Conservation (phyloP, 75 land plant species). For the Pinus tabuliformis region DNA sequence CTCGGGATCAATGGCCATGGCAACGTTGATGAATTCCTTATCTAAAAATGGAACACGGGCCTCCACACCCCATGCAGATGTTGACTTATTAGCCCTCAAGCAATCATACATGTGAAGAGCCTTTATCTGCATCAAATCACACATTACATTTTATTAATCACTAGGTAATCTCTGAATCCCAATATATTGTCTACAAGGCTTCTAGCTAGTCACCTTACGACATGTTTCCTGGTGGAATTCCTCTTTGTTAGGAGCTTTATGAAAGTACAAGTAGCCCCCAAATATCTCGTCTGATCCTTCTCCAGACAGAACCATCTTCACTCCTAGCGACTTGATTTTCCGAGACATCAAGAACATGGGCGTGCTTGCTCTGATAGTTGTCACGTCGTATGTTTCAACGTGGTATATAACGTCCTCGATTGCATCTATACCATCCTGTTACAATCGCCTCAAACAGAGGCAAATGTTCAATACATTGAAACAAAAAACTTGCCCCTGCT, state of each 20-base stretch:
- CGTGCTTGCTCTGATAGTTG: too few relatives aligned
- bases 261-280: too few relatives aligned
- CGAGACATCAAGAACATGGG: slow-evolving; percentile 38
- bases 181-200: too few relatives aligned
- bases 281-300: slow-evolving; percentile 96
- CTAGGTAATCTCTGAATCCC: too few relatives aligned
- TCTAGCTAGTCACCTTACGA: slow-evolving; percentile 52
- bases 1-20: slow-evolving; percentile 94
- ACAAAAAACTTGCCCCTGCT: too few relatives aligned
- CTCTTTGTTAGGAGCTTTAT: slow-evolving; percentile 61
- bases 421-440: too few relatives aligned
- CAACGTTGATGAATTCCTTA: slow-evolving; percentile 81
- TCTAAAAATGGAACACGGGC: slow-evolving; percentile 98
- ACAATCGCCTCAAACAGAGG: slow-evolving; percentile 9
- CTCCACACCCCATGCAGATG: slow-evolving; percentile 98
- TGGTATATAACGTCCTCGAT: too few relatives aligned
- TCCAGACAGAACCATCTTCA: slow-evolving; percentile 98
- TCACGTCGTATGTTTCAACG: too few relatives aligned
- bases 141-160: neutral
- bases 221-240: slow-evolving; percentile 92
- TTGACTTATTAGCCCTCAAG: slow-evolving; percentile 94
- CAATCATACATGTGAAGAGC: slow-evolving; percentile 94
- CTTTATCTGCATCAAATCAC: slow-evolving; percentile 59
- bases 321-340: slow-evolving; percentile 94
- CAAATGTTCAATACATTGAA: slow-evolving; percentile 12